Base-by-base conservation (phyloP, 768 basidiomycete genomes). In the Tricholoma flavovirens region DNA sequence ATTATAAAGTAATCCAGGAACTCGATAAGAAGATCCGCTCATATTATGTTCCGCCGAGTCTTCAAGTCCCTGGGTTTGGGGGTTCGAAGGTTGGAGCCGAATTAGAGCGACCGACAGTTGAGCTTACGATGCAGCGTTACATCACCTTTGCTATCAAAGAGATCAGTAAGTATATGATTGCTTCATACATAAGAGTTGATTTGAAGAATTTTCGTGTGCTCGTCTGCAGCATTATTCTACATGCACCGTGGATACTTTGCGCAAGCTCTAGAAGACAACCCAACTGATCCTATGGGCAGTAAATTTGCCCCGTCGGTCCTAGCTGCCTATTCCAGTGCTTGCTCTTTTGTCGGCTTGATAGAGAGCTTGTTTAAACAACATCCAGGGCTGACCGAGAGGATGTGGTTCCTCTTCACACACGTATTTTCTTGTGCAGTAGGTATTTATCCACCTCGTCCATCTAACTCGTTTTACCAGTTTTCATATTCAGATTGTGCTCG, bases 171-270 rank as follows among this genome's bases (percentile, higher is more conserved):
- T 49, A 29, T 49, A 7, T 24, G 29, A 49, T 14, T 14, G 15
- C 43, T 29, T 29, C 5, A 5, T n/a, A n/a, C n/a, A n/a, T n/a
- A 6, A 40, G 11, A 43, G 40, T 26, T 36, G 21, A 36, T 40
- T 22, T 26, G 3, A 11, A 19, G 22, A 33, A 17, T 55, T 21
- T 55, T 19, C 14, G n/a, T 52, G 50, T 38, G 45, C 57, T 58
- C 53, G 29, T 35, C 22, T 49, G 32, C 58, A 86, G 85, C 82
- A 11, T 67, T 87, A 26, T 86, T 88, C 63, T 87, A 87, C 61
- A 83, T 88, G 77, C 86, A 88, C 67, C 78, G 86, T 49, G 85
- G 84, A 5, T 88, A 84, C 73, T 88, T 88, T 63, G 86, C 84
- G 1, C 81, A 82, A 55, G 85, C 86, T 0, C 66, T 88, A 54